Evolutionary conservation across 495 filamentous ascomycete genomes (phyloP), one percentile per base, ranked within the genome.

Genomic region (Parmelia sp.): DNA sequence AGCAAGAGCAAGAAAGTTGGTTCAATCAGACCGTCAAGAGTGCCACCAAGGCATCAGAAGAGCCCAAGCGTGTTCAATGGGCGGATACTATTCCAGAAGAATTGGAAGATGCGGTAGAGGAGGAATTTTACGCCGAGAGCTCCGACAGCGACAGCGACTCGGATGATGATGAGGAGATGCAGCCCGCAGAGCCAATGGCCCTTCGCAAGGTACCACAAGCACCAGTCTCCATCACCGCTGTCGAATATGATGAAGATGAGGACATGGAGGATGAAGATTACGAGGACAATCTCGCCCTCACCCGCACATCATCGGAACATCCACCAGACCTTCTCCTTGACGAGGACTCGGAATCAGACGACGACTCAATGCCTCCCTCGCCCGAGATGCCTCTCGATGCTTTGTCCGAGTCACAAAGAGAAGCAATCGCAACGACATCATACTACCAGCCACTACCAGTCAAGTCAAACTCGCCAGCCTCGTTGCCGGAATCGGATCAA

Each of bases 1-100:
- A 98, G 80, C 84, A 86, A 65, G 92, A 97, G 74, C 94, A 97
- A 76, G 94, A 97, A 77, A 88, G 83, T 61, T 97, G 95, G 95
- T 97, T 97, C 86, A 92, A 97, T 84, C 86, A 93, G 77, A 91
- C 90, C 65, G 90, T 97, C 76, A 84, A 80, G 73, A 88, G 88
- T 70, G 90, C 89, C 70, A 67, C 74, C 64, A 81, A 82, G 72
- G 65, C 74, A 3, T 65, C 72, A 31, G 77, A 81, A 60, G 80
- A 83, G 66, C 80, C 87, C 51, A 81, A 80, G 69, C 90, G 90
- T 80, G 85, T 96, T 72, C 88, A 93, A 84, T 96, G 90, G 90
- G 88, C 90, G 51, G 90, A 96, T 68, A 79, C 84, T 56, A 82
- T 92, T 66, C 79, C 84, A 62, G 90, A 92, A 74, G 65, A 68